Base-by-base conservation (phyloP, 495 filamentous ascomycete genomes). In the Astrocystis sublimbata region DNA sequence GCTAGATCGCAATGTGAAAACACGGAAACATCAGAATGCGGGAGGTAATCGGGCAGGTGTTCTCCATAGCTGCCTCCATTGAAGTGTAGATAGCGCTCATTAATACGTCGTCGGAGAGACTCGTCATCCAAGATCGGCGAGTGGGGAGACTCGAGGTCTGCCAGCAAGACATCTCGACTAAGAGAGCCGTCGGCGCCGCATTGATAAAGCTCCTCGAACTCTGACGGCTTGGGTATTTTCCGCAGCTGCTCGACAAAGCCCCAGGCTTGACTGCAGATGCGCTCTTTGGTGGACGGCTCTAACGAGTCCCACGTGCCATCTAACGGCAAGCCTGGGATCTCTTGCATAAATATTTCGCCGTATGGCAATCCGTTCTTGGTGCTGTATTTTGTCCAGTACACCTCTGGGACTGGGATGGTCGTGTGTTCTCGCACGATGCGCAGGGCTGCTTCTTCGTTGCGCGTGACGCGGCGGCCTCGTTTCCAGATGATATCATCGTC, bases 1-100 rank as follows among this genome's bases (percentile, higher is more conserved):
- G 61, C 60, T n/a, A 77, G 26, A 63, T 76, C 73, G 13, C 66
- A 64, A 62, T 75, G 72, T 19, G 73, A 71, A 52, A 77, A 77
- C 10, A 70, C 62, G 21, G 70, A 68, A 9, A 36, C 12, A 53
- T 17, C 50, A 5, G 77, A 75, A 2, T 53, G 70, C 0, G 74
- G 75, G 21, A 79, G 66, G 64, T 77, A 71, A 23, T 68, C 64
- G 0, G 49, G 71, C 28, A 79, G 49, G 45, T 70, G 24, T 24
- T 76, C 60, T 31, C 68, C 62, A 58, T 74, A 75, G 31, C 62
- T 70, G 21, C 33, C 46, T 17, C 76, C 77, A 28, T 64, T 64
- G 35, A 40, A 69, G 23, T 70, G 61, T 17, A 76, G 6, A 65
- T 81, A 79, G 15, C 75, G 74, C 43, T 76, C 68, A 57, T 72